Evolutionary conservation across 371 early-diverging fungal genomes (phyloP), one percentile per base, ranked within the genome.

Genomic region (Haplosporangium sp.): DNA sequence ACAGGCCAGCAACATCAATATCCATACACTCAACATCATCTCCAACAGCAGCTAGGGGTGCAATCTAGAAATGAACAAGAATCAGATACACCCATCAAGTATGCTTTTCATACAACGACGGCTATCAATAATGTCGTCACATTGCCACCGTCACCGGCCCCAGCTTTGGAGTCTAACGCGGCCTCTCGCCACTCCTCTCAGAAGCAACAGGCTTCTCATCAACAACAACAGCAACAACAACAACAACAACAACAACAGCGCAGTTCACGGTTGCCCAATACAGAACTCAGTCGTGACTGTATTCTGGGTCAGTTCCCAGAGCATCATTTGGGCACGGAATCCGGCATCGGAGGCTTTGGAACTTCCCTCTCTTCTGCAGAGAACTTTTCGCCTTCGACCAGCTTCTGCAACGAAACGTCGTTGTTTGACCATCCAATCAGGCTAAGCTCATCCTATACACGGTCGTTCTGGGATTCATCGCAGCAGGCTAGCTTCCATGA

Each of bases 131-230:
- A 14, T 21, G 51, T 36, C 14, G 13, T 21, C 21, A 45, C 62
- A 0, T 45, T 62, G 29, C 67, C 63, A 20, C 63, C 64, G 5
- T 62, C 47, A n/a, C 59, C 59, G 46, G 66, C 53, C 20, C 79
- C 79, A 40, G 62, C 36, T 13, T 16, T 65, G 42, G 79, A 79
- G 41, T 79, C 79, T 50, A 79, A 79, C 56, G 68, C 69, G 40
- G 38, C 79, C 16, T 77, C 79, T 8, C 71, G 71, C 9, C 53
- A 62, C 29, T 48, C 61, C 13, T 56, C 54, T 7, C 64, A 38
- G 12, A 38, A 29, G 8, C 62, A 55, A 13, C 63, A 57, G 48
- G n/a, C n/a, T n/a, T n/a, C n/a, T n/a, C 55, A 23, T 14, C 55
- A 48, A 23, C 59, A 53, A 51, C 20, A 14, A 38, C 61, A 72